Base-by-base conservation (phyloP, 306 rosid species). In the Calophaca sinica region DNA sequence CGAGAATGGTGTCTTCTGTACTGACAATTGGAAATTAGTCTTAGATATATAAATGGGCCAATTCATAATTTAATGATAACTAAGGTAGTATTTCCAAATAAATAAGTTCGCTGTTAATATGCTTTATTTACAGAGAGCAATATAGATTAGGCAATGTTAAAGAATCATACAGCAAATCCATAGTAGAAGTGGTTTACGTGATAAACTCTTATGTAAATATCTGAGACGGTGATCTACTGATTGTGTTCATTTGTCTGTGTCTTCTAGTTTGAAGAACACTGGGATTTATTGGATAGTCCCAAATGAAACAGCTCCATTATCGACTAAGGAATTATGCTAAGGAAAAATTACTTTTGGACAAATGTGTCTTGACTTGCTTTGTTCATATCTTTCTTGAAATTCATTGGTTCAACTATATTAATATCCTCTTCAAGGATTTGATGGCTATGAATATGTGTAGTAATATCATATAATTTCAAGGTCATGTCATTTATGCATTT, bases 401-500 rank as follows among this genome's bases (percentile, higher is more conserved):
- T 48, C 12, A 28, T 32, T 6, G 39, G 26, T 52, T 60, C 50
- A 59, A 44, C 11, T 54, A 67, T 67, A 50, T 33, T 59, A 9
- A 51, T 63, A 14, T 41, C 35, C 53, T 64, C 61, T 75, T 70
- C 29, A 68, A 13, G 49, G 13, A 6, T 65, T 39, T 8, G 5
- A 66, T 58, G 66, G 66, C 76, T 15, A 42, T 42, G 36, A 42
- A 42, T 62, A 62, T 14, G 59, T 46, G 51, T 33, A 70, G 15
- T 39, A 75, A 48, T 49, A 67, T 36, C 44, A 33, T 49, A 45
- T 46, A 45, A 79, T 69, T 62, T 53, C 39, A 39, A 39, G 49
- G 15, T 76, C 29, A 32, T 38, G 65, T 81, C 71, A 31, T 80
- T 63, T 79, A 29, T 85, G 50, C 55, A 54, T 73, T 73, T 75